phyloP scores from a whole-genome alignment of 1,284 basidiomycete genomes.

The Ustilago bromivora region DNA sequence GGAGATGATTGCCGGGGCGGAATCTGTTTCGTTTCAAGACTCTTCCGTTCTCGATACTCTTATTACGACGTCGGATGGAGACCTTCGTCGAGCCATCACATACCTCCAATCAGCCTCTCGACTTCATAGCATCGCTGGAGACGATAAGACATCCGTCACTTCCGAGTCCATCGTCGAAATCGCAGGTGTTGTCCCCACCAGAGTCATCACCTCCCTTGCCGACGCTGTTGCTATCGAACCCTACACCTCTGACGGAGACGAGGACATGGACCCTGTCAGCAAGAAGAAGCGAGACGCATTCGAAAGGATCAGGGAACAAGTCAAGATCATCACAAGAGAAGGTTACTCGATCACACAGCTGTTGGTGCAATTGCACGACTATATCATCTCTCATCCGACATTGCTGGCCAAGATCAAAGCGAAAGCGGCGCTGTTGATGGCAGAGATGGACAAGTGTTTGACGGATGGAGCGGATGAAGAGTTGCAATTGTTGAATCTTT shows the following conservation, averaged over 20 bases:
- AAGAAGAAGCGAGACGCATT: conserved; percentile 73
- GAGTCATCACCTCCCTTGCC: conserved; percentile 79
- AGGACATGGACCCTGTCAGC: conserved; percentile 73
- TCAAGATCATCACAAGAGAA: conserved; percentile 82
- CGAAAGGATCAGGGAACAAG: conserved; percentile 78
- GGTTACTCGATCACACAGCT: conserved; percentile 94
- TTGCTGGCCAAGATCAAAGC: conserved; percentile 86
- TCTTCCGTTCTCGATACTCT: conserved; percentile 75
- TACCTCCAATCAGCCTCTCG: conserved; percentile 96
- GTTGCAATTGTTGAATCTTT: conserved; percentile 90
- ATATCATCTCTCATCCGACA: conserved; percentile 83
- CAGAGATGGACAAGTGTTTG: conserved; percentile 94
- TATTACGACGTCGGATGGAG: conserved; percentile 86
- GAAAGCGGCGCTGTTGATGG: conserved; percentile 83
- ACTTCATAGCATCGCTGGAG: conserved; percentile 70
- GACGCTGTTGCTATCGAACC: conserved; percentile 78
- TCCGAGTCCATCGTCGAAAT: conserved; percentile 85
- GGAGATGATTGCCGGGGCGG: conserved; percentile 79
- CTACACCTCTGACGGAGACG: conserved; percentile 70
- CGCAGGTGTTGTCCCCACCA: conserved; percentile 89
- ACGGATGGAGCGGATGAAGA: conserved; percentile 99
- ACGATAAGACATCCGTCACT: conserved; percentile 38
- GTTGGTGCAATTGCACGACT: conserved; percentile 91
- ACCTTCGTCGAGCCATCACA: conserved; percentile 97
- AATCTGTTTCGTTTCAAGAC: conserved; percentile 71